Evolutionary conservation across 306 rosid species (phyloP).

Genomic region (Ormosia semicastrata): DNA sequence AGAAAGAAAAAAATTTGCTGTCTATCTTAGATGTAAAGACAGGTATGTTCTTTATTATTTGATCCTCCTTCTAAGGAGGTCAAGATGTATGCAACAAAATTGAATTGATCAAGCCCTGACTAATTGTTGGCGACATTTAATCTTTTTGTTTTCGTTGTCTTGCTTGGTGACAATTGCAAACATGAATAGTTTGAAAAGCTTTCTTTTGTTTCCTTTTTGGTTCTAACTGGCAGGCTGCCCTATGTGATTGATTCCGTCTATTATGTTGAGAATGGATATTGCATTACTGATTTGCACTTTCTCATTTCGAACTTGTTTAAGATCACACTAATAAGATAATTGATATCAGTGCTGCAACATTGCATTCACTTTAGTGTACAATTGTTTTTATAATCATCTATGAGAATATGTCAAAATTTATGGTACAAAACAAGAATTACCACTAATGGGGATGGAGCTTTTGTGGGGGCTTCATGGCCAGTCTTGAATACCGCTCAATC

Average conservation of each 20-base stretch:
- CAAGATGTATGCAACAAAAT: conserved; percentile 5
- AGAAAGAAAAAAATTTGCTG: background rate
- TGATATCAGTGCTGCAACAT: background rate
- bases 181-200: background rate
- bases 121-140: background rate
- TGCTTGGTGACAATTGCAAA: background rate
- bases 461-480: too few relatives aligned
- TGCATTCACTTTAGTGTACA: background rate
- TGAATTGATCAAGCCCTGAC: conserved; percentile 25
- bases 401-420: background rate
- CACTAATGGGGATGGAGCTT: background rate
- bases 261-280: background rate
- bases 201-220: background rate
- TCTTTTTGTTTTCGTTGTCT: background rate
- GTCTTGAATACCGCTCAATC: too few relatives aligned
- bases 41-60: conserved; percentile 11
- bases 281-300: background rate
- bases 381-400: background rate
- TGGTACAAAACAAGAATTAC: background rate
- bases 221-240: background rate
- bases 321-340: background rate
- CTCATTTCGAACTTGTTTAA: background rate
- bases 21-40: conserved; percentile 1
- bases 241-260: background rate
- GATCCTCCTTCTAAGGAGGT: background rate